Base-by-base conservation (phyloP, 768 basidiomycete species). In the Termitomyces sp. region DNA sequence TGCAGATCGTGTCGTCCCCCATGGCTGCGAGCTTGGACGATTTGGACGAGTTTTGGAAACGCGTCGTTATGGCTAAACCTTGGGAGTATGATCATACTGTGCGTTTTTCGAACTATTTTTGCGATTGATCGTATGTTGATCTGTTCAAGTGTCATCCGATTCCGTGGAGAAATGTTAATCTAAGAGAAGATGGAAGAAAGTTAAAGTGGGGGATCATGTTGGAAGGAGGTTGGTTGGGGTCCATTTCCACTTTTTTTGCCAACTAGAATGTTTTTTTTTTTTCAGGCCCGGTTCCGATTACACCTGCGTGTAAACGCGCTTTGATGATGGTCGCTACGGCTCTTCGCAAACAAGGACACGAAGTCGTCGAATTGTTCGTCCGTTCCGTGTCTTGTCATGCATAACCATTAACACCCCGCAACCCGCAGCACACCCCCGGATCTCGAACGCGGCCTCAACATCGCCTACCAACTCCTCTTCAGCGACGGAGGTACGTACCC, bases 31-130 rank as follows among this genome's bases (percentile, higher is more conserved):
- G 72, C n/a, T 70, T 87, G 38, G 77, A 76, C 15, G 85, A 88
- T 64, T 66, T 89, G 37, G 77, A 79, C 48, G 80, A 83, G 52
- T 83, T 87, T 65, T 87, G 82, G 82, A 79, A 79, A 59, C 74
- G 81, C 14, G 72, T 88, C 8, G 73, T 87, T 21, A 70, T 70
- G 44, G 81, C 80, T 67, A 77, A 78, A 53, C 84, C 87, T 15
- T 88, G 85, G 84, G 72, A 75, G 15, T 87, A 87, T 57, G 87
- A 88, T 62, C 78, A 82, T 54, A 78, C 77, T 2, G 80, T 79
- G 58, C 51, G 73, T 58, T 19, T 15, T 54, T 5, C 21, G 4
- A 10, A n/a, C 9, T 10, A 22, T 8, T 24, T 24, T 35, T 12
- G 47, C 49, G 26, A 53, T 48, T 56, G 50, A 51, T 43, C 40